Conservation (phyloP, 2,329 filamentous ascomycete genomes). For the Zymoseptoria ardabiliae region DNA sequence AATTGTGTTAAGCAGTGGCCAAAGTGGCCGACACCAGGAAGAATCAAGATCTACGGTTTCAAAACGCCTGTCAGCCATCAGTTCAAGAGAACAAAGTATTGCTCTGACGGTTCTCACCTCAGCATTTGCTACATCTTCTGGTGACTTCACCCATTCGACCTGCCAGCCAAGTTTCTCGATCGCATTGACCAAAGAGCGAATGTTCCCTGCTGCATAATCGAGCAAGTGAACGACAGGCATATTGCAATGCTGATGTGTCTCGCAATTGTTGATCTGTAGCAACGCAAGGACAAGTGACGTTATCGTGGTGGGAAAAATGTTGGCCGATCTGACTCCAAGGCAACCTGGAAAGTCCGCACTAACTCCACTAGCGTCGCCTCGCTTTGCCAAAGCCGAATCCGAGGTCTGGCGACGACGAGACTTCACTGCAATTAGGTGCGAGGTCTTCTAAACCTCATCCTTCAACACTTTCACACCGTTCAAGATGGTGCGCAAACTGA, state of each 20-base stretch:
- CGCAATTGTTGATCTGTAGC: not conserved
- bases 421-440: not conserved
- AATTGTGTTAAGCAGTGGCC: constrained; percentile 90
- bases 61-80: constrained; percentile 12
- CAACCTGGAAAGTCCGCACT: not conserved
- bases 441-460: not conserved
- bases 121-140: constrained; percentile 74
- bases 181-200: constrained; percentile 91
- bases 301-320: not conserved
- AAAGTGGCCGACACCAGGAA: constrained; percentile 95
- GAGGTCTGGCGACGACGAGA: not conserved
- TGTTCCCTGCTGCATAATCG: constrained; percentile 93
- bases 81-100: not conserved
- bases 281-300: not conserved
- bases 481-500: constrained; percentile 88
- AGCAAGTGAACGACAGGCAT: constrained; percentile 75
- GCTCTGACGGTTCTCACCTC: constrained; percentile 53
- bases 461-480: not conserved
- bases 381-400: not conserved
- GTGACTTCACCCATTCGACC: constrained; percentile 83
- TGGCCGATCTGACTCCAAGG: not conserved
- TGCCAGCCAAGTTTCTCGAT: constrained; percentile 92
- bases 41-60: constrained; percentile 68
- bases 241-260: not conserved
- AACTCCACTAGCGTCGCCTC: not conserved